Percentiles rank a stretch among this genome's conserved stretches.
Evolutionary conservation across 148 eudicot species (phyloP).

Genomic region (Tetragonia tetragonoides): DNA sequence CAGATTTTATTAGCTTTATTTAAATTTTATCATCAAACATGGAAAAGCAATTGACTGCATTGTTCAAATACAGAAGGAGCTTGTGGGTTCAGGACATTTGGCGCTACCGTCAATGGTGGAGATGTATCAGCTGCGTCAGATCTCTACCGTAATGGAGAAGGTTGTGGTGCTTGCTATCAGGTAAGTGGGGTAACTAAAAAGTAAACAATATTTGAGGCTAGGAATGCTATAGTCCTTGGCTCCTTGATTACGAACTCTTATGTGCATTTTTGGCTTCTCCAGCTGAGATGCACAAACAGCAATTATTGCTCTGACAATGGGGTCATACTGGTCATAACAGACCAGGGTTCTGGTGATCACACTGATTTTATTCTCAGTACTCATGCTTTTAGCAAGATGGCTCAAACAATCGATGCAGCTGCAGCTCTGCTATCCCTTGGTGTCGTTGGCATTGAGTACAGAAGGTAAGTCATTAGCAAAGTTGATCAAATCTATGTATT

Average conservation of each 20-base stretch:
- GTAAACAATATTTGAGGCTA: too few species aligned
- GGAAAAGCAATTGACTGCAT: neutral
- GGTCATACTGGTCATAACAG: constrained; percentile 60
- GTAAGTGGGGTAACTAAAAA: constrained; percentile 17
- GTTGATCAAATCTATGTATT: neutral
- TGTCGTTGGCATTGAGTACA: constrained; percentile 59
- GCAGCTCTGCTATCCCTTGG: constrained; percentile 49
- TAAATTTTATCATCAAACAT: neutral
- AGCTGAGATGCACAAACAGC: constrained; percentile 70
- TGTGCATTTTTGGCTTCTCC: constrained; percentile 4
- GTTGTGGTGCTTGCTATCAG: constrained; percentile 90
- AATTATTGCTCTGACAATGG: constrained; percentile 66
- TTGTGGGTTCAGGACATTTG: constrained; percentile 67
- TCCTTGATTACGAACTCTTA: neutral
- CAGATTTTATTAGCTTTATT: neutral
- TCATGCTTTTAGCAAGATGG: constrained; percentile 59
- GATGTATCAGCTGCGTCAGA: constrained; percentile 72
- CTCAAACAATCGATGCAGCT: constrained; percentile 61
- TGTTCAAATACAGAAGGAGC: constrained; percentile 44
- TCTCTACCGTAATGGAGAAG: constrained; percentile 59
- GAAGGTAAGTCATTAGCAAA: constrained; percentile 40
- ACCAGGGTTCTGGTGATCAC: constrained; percentile 50
- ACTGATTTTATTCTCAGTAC: constrained; percentile 67
- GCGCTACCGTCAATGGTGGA: constrained; percentile 75
- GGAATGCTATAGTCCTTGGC: too few species aligned